Percentiles rank a stretch among this genome's conserved stretches.
Evolutionary conservation across 73 alveolate species (phyloP).

Genomic region (Paramecium sexaurelia): DNA sequence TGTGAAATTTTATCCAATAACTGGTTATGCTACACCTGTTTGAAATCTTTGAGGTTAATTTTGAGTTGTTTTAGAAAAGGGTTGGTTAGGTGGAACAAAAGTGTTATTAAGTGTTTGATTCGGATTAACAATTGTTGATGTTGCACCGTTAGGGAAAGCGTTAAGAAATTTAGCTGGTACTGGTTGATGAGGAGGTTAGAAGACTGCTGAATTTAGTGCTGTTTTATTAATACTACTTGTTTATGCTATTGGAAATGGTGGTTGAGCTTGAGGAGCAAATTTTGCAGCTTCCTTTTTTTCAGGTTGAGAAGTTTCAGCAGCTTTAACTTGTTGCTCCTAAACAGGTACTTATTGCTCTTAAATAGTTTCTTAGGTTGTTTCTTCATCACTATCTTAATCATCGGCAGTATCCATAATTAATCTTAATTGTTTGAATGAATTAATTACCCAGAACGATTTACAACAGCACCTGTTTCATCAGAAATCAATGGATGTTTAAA

Average conservation of each 20-base stretch:
- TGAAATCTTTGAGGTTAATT: background rate
- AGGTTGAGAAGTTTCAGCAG: background rate
- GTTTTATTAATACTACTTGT: too few species aligned
- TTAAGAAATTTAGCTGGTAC: too few species aligned
- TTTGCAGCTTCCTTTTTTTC: background rate
- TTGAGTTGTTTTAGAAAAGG: too few species aligned
- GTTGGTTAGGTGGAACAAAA: too few species aligned
- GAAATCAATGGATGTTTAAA: background rate
- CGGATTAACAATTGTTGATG: too few species aligned
- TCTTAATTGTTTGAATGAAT: background rate
- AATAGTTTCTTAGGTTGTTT: background rate
- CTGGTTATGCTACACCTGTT: background rate
- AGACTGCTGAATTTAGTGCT: too few species aligned
- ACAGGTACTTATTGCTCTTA: background rate
- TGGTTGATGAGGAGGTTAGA: too few species aligned
- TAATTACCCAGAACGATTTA: background rate
- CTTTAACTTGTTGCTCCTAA: background rate
- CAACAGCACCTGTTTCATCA: background rate
- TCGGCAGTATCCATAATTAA: background rate
- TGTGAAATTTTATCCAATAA: background rate
- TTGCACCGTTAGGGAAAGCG: too few species aligned
- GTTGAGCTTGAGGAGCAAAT: background rate
- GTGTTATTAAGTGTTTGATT: too few species aligned
- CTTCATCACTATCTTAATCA: background rate
- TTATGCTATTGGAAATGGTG: background rate